Percentiles rank a stretch among this genome's conserved stretches.
Conservation (phyloP, 2,329 filamentous ascomycete genomes). For the Sporothrix euskadiensis region DNA sequence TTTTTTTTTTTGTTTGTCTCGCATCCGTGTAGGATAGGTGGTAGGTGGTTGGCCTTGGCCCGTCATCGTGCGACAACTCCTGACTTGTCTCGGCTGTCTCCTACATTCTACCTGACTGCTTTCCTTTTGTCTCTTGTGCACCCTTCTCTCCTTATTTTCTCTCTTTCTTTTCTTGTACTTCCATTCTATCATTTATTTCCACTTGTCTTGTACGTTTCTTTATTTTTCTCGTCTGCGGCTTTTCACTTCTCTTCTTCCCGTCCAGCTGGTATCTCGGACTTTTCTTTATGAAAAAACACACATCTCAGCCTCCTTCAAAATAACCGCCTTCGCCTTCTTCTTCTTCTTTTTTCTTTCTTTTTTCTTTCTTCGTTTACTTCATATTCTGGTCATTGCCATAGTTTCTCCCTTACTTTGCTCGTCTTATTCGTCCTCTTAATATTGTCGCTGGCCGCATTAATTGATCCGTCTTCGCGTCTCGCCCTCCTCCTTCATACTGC, state of each 20-base stretch:
- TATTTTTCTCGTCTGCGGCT: not conserved
- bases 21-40: not conserved
- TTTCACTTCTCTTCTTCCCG: constrained; percentile 2
- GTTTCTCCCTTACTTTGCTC: not conserved
- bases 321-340: not conserved
- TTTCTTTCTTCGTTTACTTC: not conserved
- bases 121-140: not conserved
- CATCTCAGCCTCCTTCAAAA: constrained; percentile 6
- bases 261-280: constrained; percentile 17
- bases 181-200: not conserved
- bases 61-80: constrained; percentile 15
- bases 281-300: not conserved
- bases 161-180: not conserved
- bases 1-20: not conserved
- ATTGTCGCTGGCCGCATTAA: constrained; percentile 11
- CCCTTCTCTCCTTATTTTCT: not conserved
- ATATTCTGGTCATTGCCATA: not conserved
- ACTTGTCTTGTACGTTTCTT: not conserved
- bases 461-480: not conserved
- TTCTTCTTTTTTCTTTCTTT: not conserved
- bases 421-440: not conserved
- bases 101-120: not conserved
- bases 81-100: constrained; percentile 22
- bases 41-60: constrained; percentile 1
- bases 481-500: not conserved